phyloP scores from a whole-genome alignment of 371 early-diverging fungal species.

The Circinella minor region DNA sequence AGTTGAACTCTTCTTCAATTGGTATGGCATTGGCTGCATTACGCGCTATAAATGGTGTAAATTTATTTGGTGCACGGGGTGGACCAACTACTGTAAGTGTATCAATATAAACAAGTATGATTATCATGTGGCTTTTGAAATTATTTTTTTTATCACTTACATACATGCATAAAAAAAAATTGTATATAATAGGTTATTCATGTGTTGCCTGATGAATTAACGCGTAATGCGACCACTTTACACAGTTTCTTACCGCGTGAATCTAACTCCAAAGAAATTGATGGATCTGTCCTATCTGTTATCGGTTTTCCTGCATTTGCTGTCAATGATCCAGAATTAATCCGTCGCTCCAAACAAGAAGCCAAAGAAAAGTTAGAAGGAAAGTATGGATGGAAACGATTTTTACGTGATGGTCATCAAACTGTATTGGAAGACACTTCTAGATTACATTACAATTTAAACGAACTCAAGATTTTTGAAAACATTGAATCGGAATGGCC shows the following conservation, averaged over 20 bases:
- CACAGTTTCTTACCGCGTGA: conserved; percentile 88
- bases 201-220: conserved; percentile 86
- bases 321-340: conserved; percentile 69
- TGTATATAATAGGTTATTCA: conserved; percentile 76
- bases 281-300: conserved; percentile 84
- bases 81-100: conserved; percentile 75
- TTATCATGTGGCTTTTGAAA: too few relatives aligned
- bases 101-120: not conserved
- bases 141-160: not conserved
- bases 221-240: conserved; percentile 82
- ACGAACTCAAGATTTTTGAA: conserved; percentile 88
- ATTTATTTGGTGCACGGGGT: conserved; percentile 85
- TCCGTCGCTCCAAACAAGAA: conserved; percentile 71
- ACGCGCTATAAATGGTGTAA: conserved; percentile 86
- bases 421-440: conserved; percentile 79
- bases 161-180: not conserved
- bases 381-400: conserved; percentile 86
- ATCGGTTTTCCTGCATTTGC: conserved; percentile 94
- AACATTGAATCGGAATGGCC: conserved; percentile 93
- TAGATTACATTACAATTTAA: conserved; percentile 83
- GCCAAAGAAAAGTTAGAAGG: conserved; percentile 87
- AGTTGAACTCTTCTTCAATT: conserved; percentile 87
- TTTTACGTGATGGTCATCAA: conserved; percentile 92
- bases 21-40: conserved; percentile 92
- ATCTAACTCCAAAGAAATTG: conserved; percentile 89